Evolutionary conservation across 2,329 filamentous ascomycete species (phyloP).

Genomic region (Neoarthrinium moseri): DNA sequence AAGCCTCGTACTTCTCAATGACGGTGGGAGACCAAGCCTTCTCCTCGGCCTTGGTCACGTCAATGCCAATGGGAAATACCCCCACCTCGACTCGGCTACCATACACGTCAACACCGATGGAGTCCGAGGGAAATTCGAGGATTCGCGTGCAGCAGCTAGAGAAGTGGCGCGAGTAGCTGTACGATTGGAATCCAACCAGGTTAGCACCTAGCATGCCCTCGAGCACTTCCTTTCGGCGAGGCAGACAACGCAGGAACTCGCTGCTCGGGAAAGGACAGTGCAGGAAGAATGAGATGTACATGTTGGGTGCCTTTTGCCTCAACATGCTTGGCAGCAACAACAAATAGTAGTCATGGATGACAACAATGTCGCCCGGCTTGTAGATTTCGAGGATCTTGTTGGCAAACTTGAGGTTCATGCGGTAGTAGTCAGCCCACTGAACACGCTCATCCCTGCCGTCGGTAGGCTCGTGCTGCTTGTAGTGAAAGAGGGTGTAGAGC

Average conservation of each 20-base stretch:
- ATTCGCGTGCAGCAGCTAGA: slow-evolving; percentile 90
- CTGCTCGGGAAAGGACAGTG: slow-evolving; percentile 95
- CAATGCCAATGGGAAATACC: slow-evolving; percentile 92
- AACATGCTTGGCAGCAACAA: slow-evolving; percentile 86
- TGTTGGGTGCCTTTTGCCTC: slow-evolving; percentile 79
- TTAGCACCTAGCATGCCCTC: slow-evolving; percentile 89
- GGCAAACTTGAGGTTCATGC: slow-evolving; percentile 90
- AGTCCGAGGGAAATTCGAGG: slow-evolving; percentile 84
- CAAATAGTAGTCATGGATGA: slow-evolving; percentile 93
- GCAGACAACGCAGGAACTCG: slow-evolving; percentile 89
- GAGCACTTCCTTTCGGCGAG: slow-evolving; percentile 83
- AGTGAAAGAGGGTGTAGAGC: slow-evolving; percentile 90
- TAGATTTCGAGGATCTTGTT: slow-evolving; percentile 86
- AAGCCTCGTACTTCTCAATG: slow-evolving; percentile 69
- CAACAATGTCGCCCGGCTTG: slow-evolving; percentile 87
- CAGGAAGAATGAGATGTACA: slow-evolving; percentile 93
- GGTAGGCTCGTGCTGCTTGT: slow-evolving; percentile 89
- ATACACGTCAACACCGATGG: slow-evolving; percentile 82
- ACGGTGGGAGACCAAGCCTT: slow-evolving; percentile 70
- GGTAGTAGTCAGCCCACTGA: slow-evolving; percentile 90
- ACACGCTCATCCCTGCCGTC: slow-evolving; percentile 79
- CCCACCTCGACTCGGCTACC: slow-evolving; percentile 87
- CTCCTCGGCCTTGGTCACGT: slow-evolving; percentile 75
- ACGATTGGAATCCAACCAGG: slow-evolving; percentile 92
- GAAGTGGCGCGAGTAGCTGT: slow-evolving; percentile 93